Conservation (phyloP, 331 rosid genomes). For the Malus hybrid region DNA sequence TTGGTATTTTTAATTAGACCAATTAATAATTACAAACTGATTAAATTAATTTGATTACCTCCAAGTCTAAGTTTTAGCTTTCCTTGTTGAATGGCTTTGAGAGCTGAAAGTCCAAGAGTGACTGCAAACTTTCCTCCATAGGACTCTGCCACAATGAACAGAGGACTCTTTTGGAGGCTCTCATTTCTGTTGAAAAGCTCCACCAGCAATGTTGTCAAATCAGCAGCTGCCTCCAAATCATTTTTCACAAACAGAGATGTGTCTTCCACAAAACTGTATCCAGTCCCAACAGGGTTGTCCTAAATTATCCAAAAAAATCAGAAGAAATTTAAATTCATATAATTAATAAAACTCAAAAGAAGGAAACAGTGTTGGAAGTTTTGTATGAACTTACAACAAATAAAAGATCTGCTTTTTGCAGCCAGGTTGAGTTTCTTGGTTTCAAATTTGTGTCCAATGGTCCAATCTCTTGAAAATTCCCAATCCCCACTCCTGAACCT, state of each 20-base stretch:
- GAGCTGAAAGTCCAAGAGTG: constrained; percentile 62
- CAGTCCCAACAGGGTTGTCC: constrained; percentile 97
- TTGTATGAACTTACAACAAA: constrained; percentile 53
- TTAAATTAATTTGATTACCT: constrained; percentile 30
- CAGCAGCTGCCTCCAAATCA: constrained; percentile 72
- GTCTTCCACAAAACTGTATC: constrained; percentile 81
- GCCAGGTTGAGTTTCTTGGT: constrained; percentile 84
- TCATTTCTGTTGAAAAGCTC: constrained; percentile 44
- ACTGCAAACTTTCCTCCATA: constrained; percentile 93
- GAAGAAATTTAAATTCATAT: neutral
- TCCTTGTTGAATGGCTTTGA: constrained; percentile 51
- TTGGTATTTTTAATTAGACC: neutral
- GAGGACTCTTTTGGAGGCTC: constrained; percentile 72
- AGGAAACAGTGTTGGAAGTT: too few relatives aligned
- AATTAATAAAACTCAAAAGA: too few relatives aligned
- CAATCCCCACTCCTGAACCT: constrained; percentile 94
- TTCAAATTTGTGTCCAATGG: constrained; percentile 67
- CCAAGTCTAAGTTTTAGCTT: constrained; percentile 66
- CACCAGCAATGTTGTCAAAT: constrained; percentile 60
- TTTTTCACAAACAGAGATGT: constrained; percentile 45
- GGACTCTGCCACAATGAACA: constrained; percentile 80
- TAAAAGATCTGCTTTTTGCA: constrained; percentile 71
- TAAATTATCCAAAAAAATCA: neutral
- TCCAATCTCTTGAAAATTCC: constrained; percentile 87
- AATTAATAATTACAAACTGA: neutral